These are phyloP conservation scores for Solanum bulbocastanum DNA, from an alignment of 257 asterid species.

Conservation along the genomic window DNA sequence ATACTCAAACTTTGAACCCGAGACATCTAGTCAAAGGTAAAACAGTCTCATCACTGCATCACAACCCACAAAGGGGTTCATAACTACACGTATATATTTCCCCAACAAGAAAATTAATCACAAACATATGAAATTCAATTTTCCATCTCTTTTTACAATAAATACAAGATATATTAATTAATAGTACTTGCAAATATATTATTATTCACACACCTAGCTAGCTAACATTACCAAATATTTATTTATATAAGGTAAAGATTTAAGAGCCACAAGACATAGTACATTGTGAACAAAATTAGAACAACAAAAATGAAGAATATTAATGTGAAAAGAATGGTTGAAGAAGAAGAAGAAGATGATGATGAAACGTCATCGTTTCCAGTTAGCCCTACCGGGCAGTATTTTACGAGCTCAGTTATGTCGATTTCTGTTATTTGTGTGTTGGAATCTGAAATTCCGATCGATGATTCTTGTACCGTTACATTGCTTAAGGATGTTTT, in stretches of 20 bases:
- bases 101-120: neutral
- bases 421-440: slow-evolving; percentile 20
- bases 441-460: slow-evolving; percentile 18
- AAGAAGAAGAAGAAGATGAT: neutral
- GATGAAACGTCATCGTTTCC: slow-evolving; percentile 4
- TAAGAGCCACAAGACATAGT: neutral
- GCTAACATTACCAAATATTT: neutral
- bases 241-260: neutral
- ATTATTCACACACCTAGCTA: neutral
- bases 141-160: neutral
- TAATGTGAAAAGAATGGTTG: neutral
- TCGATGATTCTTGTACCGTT: slow-evolving; percentile 11
- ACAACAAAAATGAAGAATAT: neutral
- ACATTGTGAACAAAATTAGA: neutral
- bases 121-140: neutral
- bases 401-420: slow-evolving; percentile 21
- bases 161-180: neutral
- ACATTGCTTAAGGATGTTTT: slow-evolving; percentile 13
- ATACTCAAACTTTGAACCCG: accelerated
- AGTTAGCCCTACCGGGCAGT: slow-evolving; percentile 31
- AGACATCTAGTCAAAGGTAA: too few species aligned
- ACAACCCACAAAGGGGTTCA: neutral
- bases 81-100: neutral
- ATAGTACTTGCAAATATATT: neutral
- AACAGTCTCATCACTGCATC: accelerated